These are phyloP conservation scores for Ogataea pini DNA, from an alignment of 805 yeast species.

Conservation along the genomic window DNA sequence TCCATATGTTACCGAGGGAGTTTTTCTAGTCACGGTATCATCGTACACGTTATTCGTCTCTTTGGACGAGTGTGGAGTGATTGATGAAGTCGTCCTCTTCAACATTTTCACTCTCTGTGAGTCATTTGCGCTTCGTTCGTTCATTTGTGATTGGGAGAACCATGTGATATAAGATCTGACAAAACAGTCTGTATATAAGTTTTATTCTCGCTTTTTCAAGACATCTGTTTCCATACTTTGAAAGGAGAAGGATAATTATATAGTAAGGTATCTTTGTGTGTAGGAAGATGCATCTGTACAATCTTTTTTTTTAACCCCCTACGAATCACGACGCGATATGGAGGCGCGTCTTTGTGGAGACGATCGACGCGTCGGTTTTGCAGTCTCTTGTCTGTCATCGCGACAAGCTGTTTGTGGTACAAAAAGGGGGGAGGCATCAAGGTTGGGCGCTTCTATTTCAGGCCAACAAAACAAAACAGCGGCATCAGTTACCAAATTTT, in stretches of 20 bases:
- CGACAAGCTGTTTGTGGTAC: neutral
- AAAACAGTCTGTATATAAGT: neutral
- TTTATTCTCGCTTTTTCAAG: neutral
- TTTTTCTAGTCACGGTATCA: neutral
- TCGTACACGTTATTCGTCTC: constrained; percentile 1
- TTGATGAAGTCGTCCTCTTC: neutral
- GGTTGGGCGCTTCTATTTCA: neutral
- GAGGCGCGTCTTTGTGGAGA: neutral
- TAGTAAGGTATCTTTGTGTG: neutral
- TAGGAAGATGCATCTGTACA: neutral
- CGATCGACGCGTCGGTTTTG: constrained; percentile 1
- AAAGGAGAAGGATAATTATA: neutral
- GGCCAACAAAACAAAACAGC: neutral
- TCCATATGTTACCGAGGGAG: neutral
- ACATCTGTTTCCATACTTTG: neutral
- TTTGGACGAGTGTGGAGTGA: neutral
- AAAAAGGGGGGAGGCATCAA: neutral
- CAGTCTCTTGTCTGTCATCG: neutral
- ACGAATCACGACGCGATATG: constrained; percentile 1
- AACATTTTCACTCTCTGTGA: constrained; percentile 1
- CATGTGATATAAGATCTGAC: neutral
- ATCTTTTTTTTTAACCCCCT: neutral
- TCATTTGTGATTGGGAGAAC: neutral
- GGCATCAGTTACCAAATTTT: neutral
- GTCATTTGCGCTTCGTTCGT: constrained; percentile 1